Evolutionary conservation across 129 eudicot genomes (phyloP), one percentile per base, ranked within the genome.

Genomic region (Pittosporum tobira): DNA sequence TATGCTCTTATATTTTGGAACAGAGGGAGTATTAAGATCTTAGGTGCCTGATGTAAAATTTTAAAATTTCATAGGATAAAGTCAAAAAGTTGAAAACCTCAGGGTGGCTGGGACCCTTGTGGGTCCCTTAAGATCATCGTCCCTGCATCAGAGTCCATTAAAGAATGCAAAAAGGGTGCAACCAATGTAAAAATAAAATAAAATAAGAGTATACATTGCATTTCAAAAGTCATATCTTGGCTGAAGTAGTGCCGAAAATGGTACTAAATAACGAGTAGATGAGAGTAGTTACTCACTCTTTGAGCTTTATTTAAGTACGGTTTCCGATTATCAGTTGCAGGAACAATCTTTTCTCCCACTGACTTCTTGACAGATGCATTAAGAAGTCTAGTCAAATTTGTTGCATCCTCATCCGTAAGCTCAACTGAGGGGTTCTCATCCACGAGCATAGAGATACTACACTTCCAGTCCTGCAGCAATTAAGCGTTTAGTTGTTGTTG

Each of bases 331-430:
- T 93, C 96, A 49, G 80, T 69, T 64, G 85, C 91, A 79, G 99
- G 96, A 67, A 87, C 94, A 48, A 93, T 93, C 77, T 74, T 81
- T 54, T 93, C 99, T 40, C 99, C 99, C 27, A 93, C 91, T 51
- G 99, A 96, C 73, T 87, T 93, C 30, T 70, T 87, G 22, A 84
- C 82, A 51, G 99, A 93, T 54, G 94, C 83, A 68, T 73, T 76
- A 19, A 93, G 72, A 38, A 93, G 85, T 28, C 96, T 73, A 48
- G 77, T 81, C 78, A 93, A 69, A 64, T 84, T 93, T 40, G 94
- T 93, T 14, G 96, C 80, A 77, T 93, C 99, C 27, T 76, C 83
- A 55, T 87, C 96, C 55, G 88, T 85, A 65, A 87, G 88, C 82
- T 93, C 99, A 66, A 78, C 69, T 18, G 84, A 80, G 20, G 94